Base-by-base conservation (phyloP, 495 filamentous ascomycete species). In the Cairneyella variabilis region DNA sequence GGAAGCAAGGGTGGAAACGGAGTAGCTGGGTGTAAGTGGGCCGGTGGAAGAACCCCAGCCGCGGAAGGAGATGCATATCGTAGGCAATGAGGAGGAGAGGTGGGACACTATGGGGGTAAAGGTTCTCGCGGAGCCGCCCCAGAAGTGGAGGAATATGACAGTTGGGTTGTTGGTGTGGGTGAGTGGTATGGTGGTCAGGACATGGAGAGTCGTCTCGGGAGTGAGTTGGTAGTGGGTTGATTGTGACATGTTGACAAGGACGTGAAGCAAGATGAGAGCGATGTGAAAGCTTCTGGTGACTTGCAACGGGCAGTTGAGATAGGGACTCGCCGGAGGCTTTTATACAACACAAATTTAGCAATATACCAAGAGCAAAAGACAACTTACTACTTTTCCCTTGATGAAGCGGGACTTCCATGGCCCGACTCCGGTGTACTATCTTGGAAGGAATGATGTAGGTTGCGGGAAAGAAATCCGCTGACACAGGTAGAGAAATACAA, bases 131-230 rank as follows among this genome's bases (percentile, higher is more conserved):
- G 67, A 70, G 27, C 71, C 73, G 32, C 72, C 72, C 70, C 71
- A 74, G 61, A 74, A 72, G 50, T 74, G 70, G 17, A 74, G 60
- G 40, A 73, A 73, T 17, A 72, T 53, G 3, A 74, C 50, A 1
- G 60, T 58, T 26, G 54, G 56, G 6, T 18, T 14, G 2, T 8
- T 11, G 26, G 11, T 11, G 26, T 9, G 3, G 17, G 16, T 30
- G 17, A 11, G 36, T 30, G 36, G 21, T 5, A 28, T 20, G 26
- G 46, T 22, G 4, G 32, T 25, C 2, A 41, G 8, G 20, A 42
- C 48, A 27, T 51, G 48, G 10, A 51, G 34, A n/a, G 6, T 40
- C 8, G 48, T 42, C 20, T 9, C 11, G 23, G 48, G 16, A 12
- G 28, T 20, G 11, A 51, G 16, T 17, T 41, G 25, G 16, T 47